Base-by-base conservation (phyloP, 2,329 filamentous ascomycete genomes). In the Monilinia fructicola region DNA sequence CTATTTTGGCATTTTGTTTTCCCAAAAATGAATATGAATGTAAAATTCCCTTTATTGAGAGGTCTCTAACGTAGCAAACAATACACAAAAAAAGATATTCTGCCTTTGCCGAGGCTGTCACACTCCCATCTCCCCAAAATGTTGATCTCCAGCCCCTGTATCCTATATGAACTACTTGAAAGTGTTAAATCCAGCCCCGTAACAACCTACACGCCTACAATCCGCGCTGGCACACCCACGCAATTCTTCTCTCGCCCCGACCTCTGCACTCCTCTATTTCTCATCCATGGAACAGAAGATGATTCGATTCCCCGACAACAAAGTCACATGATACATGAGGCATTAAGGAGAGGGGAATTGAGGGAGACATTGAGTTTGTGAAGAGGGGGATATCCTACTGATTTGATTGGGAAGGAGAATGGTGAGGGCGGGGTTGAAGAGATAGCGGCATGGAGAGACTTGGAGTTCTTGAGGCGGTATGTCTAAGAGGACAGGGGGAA, bases 301-400 rank as follows among this genome's bases (percentile, higher is more conserved):
- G 76, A 79, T 54, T 54, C 77, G 53, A 74, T 78, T 55, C 77
- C 77, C 2, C 78, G 73, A 71, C 67, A 74, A 61, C 73, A 76
- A 65, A 70, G 71, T 2, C 66, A 72, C 42, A 48, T 71, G 12
- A 76, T 71, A 11, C 60, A 50, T 26, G 59, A 73, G 11, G 73
- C 68, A 1, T 26, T 77, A 42, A 31, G 46, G 71, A 71, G 67
- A 46, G 68, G 5, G 72, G 70, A 3, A 64, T 73, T n/a, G 5
- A 48, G 4, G n/a, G 63, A 16, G 64, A 23, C 3, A 23, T 68
- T 28, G 44, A 42, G 53, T 1, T 67, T 42, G 11, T 62, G 40
- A 21, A 53, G 40, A 56, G 44, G 5, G 14, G n/a, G 10, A 7
- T 66, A 69, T 61, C 40, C 67, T 42, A 65, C 54, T 64, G 64